Base-by-base conservation (phyloP, 768 basidiomycete species). In the Tulasnella sp. region DNA sequence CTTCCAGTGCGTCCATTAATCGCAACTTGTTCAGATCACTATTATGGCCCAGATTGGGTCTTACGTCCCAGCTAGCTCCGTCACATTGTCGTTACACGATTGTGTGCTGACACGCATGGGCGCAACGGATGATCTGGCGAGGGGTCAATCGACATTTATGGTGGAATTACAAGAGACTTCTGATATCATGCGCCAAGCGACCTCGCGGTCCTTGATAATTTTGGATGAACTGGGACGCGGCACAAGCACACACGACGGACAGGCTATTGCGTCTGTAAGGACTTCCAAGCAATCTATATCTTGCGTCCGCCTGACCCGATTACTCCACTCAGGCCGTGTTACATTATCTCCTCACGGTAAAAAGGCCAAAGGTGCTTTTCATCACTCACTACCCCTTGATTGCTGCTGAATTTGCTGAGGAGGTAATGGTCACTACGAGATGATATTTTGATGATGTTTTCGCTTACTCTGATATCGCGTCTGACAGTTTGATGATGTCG, bases 61-160 rank as follows among this genome's bases (percentile, higher is more conserved):
- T 15, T 95, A 89, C 67, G 90, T 97, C 2, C 95, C 95, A 17
- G 92, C 92, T 1, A 71, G 73, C 13, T 77, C 81, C 0, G 85
- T 87, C 50, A 85, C 72, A 64, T 72, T 95, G 45, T 82, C 86
- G n/a, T 73, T 94, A 53, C 76, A 92, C 52, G 93, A 97, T 66
- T 82, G 84, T 0, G 81, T 97, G 19, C 76, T 87, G 23, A 94
- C 92, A 1, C 78, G 94, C 52, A 94, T 94, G 90, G 91, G 91
- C 61, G 95, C 95, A 0, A 86, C 83, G 9, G 95, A 98, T 68
- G 91, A 96, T 64, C 71, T 97, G 24, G 80, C 83, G 4, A 78
- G 86, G 41, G 92, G 92, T 0, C 81, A 89, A 7, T 95, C 92
- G 0, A 98, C 88, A 0, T 96, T 97, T 70, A 96, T 96, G 94